Evolutionary conservation across 495 filamentous ascomycete species (phyloP).

Genomic region (Hypoxylon trugodes): DNA sequence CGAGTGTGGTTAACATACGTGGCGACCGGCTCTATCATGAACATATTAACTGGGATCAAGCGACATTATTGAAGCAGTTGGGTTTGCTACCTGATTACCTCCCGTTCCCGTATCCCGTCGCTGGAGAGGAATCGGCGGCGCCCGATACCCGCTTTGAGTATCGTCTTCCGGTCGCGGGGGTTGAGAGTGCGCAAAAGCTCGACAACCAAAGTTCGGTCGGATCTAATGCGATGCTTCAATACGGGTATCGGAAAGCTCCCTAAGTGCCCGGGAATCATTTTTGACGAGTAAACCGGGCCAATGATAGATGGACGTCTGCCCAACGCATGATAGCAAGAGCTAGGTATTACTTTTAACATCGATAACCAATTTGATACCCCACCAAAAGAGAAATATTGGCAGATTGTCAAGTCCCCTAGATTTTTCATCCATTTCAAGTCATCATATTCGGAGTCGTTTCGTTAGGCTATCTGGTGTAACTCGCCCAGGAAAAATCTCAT

Average conservation of each 20-base stretch:
- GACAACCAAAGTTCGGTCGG: conserved; percentile 65
- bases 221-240: conserved; percentile 72
- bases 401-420: too few species aligned
- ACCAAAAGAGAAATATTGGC: too few species aligned
- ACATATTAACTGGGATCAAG: conserved; percentile 90
- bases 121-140: conserved; percentile 45
- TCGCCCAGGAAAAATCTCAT: too few species aligned
- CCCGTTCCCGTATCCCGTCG: conserved; percentile 63
- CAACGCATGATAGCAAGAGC: too few species aligned
- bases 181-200: conserved; percentile 72
- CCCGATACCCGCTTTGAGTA: conserved; percentile 63
- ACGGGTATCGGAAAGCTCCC: conserved; percentile 7
- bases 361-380: too few species aligned
- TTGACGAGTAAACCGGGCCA: too few species aligned
- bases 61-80: conserved; percentile 77
- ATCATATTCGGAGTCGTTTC: too few species aligned
- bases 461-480: too few species aligned
- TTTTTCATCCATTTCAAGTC: too few species aligned
- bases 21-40: conserved; percentile 81
- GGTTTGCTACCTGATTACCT: conserved; percentile 72
- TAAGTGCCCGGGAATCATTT: too few species aligned
- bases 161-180: conserved; percentile 73
- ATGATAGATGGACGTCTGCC: too few species aligned
- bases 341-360: too few species aligned
- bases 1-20: conserved; percentile 77